Evolutionary conservation across 2,329 filamentous ascomycete genomes (phyloP).

Genomic region (Colletotrichum ledebouriae): DNA sequence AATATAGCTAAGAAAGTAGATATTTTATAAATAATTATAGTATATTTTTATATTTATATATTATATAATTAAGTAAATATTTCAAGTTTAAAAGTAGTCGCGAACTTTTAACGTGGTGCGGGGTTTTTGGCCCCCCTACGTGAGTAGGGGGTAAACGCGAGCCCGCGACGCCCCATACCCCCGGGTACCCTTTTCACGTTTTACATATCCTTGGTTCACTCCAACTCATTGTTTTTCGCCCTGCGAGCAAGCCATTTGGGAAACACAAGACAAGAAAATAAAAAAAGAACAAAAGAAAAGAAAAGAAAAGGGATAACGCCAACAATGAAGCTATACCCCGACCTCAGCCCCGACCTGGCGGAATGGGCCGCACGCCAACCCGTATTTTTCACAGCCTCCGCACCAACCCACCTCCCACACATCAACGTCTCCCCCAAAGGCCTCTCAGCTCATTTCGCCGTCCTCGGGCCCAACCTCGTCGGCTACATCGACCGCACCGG

Average conservation of each 20-base stretch:
- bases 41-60: too few species aligned
- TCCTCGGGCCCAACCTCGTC: slow-evolving; percentile 69
- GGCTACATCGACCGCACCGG: slow-evolving; percentile 83
- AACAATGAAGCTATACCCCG: slow-evolving; percentile 71
- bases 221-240: slow-evolving; percentile 9
- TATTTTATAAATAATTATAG: too few species aligned
- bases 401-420: slow-evolving; percentile 75
- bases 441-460: slow-evolving; percentile 71
- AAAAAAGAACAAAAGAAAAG: background rate
- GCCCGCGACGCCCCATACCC: too few species aligned
- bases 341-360: slow-evolving; percentile 67
- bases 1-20: too few species aligned
- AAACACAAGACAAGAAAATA: background rate
- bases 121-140: too few species aligned
- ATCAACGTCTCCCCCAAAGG: slow-evolving; percentile 85
- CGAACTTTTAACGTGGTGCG: too few species aligned
- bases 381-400: slow-evolving; percentile 82
- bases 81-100: too few species aligned
- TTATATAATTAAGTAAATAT: too few species aligned
- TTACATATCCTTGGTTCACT: slow-evolving; percentile 3
- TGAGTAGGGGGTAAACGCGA: too few species aligned
- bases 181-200: slow-evolving; percentile 31
- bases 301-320: background rate
- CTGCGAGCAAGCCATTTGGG: background rate
- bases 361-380: slow-evolving; percentile 76